These are phyloP conservation scores for Penicillium macrosclerotiorum DNA, from an alignment of 495 filamentous ascomycete genomes.

Conservation along the genomic window DNA sequence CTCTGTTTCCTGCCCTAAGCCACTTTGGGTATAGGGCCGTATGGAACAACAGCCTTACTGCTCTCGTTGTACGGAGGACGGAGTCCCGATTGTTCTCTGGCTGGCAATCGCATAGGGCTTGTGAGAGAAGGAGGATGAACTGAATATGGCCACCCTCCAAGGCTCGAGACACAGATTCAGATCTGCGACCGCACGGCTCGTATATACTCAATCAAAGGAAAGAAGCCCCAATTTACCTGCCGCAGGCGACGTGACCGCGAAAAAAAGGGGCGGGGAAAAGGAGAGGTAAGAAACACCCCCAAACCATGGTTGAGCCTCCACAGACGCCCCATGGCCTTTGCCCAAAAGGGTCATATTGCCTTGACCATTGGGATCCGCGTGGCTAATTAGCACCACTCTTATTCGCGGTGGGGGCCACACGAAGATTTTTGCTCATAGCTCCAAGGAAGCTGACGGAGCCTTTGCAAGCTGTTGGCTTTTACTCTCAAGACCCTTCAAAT, in stretches of 20 bases:
- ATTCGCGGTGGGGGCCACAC: conserved; percentile 13
- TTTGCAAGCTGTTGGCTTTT: background rate
- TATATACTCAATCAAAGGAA: background rate
- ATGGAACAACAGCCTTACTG: conserved; percentile 19
- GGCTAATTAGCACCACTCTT: conserved; percentile 20
- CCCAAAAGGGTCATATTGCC: conserved; percentile 22
- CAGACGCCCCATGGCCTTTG: conserved; percentile 10
- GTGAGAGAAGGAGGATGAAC: background rate
- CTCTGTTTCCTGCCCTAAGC: conserved; percentile 18
- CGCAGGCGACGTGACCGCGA: conserved; percentile 2
- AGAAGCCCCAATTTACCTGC: background rate
- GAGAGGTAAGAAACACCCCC: conserved; percentile 14
- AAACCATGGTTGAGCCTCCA: conserved; percentile 32
- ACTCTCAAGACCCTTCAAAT: background rate
- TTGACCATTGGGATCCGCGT: conserved; percentile 12
- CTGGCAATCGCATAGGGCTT: conserved; percentile 9
- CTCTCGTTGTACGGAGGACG: too few species aligned
- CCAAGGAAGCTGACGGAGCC: background rate
- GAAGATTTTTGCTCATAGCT: conserved; percentile 16
- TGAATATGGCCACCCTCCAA: background rate
- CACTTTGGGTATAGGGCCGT: conserved; percentile 18
- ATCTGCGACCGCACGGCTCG: too few species aligned
- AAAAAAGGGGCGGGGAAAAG: conserved; percentile 27
- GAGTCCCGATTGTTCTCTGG: conserved; percentile 13
- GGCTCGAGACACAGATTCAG: background rate